These are phyloP conservation scores for Carex kokanica DNA, from an alignment of 176 grass and related monocot species.

Conservation along the genomic window DNA sequence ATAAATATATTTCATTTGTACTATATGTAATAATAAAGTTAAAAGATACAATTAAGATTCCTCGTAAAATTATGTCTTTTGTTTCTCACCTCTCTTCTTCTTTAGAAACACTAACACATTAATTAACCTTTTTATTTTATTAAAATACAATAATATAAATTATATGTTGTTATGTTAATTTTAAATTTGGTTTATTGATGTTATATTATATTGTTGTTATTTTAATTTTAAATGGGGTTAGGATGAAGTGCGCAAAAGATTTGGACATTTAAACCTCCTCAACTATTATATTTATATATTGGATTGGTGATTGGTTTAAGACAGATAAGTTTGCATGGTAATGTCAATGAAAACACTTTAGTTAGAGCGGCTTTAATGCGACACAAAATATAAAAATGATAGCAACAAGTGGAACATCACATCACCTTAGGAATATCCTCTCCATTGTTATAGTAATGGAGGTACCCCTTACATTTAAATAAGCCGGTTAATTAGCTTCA, in stretches of 20 bases:
- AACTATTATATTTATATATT: conserved; percentile 1
- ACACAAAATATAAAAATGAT: conserved; percentile 18
- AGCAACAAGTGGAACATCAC: background rate
- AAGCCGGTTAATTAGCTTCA: background rate
- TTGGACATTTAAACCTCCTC: conserved; percentile 5
- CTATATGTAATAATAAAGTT: too few relatives aligned
- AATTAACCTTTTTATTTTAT: background rate
- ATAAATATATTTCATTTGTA: too few relatives aligned
- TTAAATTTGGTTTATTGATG: background rate
- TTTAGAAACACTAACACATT: too few relatives aligned
- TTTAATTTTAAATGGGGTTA: background rate
- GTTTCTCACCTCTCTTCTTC: too few relatives aligned
- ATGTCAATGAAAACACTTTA: conserved; percentile 7
- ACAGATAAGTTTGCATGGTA: conserved; percentile 9
- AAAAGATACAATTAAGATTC: too few relatives aligned
- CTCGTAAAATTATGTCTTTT: too few relatives aligned
- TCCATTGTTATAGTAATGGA: background rate
- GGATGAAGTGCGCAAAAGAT: background rate
- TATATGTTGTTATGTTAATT: background rate
- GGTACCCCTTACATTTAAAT: background rate
- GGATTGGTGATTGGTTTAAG: background rate
- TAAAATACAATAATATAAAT: too few relatives aligned
- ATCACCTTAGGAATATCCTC: background rate
- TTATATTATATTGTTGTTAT: background rate
- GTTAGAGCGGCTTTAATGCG: background rate